Percentiles rank a stretch among this genome's conserved stretches.
phyloP scores from a whole-genome alignment of 208 protist genomes.

The Giardia duodenalis region DNA sequence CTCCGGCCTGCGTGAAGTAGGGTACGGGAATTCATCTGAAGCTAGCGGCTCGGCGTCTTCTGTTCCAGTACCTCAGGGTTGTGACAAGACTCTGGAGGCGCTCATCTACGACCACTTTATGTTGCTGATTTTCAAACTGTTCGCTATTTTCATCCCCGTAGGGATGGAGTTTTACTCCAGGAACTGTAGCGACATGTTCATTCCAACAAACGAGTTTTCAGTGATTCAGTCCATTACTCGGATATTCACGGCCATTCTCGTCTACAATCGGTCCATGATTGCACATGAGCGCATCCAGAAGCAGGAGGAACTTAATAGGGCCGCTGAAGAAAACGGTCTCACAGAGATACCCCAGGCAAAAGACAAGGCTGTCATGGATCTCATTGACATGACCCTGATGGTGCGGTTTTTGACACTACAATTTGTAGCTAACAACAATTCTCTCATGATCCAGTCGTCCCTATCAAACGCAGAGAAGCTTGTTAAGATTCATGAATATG shows the following conservation, averaged over 20 bases:
- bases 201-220: neutral
- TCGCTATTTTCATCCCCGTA: constrained; percentile 61
- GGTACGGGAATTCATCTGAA: neutral
- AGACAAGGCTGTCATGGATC: neutral
- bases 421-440: neutral
- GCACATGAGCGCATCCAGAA: neutral
- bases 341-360: neutral
- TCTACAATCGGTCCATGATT: neutral
- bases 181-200: constrained; percentile 60
- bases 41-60: neutral
- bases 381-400: neutral
- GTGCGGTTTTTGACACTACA: neutral
- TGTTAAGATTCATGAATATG: neutral
- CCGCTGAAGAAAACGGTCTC: constrained; percentile 1
- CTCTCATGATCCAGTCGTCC: neutral
- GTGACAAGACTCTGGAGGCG: neutral
- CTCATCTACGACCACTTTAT: neutral
- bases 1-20: neutral
- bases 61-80: neutral
- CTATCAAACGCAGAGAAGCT: neutral
- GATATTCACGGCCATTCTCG: neutral
- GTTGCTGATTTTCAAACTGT: constrained; percentile 58
- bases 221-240: neutral
- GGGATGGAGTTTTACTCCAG: constrained; percentile 64
- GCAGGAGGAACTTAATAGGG: constrained; percentile 8